Evolutionary conservation across 1,139 yeast genomes (phyloP).

Genomic region (Wickerhamiella pararugosa): DNA sequence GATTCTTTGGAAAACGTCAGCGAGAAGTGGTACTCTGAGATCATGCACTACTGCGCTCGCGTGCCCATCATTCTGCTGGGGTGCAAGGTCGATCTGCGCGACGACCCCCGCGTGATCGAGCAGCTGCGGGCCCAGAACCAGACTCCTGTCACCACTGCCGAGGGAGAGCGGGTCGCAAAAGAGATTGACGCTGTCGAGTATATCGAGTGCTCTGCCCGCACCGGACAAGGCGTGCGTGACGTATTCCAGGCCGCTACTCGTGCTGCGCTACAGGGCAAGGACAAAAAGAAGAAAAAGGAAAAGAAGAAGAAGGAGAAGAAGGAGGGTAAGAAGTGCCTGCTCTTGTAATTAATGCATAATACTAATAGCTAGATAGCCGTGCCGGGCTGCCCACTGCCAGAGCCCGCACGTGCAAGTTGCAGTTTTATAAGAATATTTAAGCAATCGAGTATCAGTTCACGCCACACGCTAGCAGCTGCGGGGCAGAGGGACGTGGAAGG

Average conservation of each 20-base stretch:
- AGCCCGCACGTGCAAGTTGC: too few species aligned
- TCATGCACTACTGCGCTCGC: conserved; percentile 86
- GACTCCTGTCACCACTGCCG: conserved; percentile 70
- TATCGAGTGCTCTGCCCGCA: conserved; percentile 74
- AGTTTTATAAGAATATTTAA: too few species aligned
- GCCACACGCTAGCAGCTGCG: too few species aligned
- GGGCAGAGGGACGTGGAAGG: too few species aligned
- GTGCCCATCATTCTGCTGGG: conserved; percentile 86
- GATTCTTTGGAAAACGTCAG: conserved; percentile 86
- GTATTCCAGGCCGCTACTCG: conserved; percentile 87
- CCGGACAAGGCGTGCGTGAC: conserved; percentile 59
- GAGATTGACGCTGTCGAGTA: conserved; percentile 72
- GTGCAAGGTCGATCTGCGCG: conserved; percentile 79
- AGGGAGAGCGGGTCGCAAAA: conserved; percentile 74
- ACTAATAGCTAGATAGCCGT: too few species aligned
- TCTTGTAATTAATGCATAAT: conserved; percentile 28
- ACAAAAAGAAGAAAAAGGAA: conserved; percentile 24
- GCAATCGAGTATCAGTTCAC: too few species aligned
- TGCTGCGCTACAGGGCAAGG: conserved; percentile 39
- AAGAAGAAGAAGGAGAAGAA: conserved; percentile 25
- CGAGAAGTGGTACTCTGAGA: conserved; percentile 92
- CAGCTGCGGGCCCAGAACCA: conserved; percentile 68
- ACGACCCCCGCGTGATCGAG: conserved; percentile 63
- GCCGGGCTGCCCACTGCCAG: too few species aligned
- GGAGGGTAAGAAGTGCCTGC: conserved; percentile 29